These are phyloP conservation scores for Mucor racemosus DNA, from an alignment of 371 early-diverging fungal species.

Conservation along the genomic window DNA sequence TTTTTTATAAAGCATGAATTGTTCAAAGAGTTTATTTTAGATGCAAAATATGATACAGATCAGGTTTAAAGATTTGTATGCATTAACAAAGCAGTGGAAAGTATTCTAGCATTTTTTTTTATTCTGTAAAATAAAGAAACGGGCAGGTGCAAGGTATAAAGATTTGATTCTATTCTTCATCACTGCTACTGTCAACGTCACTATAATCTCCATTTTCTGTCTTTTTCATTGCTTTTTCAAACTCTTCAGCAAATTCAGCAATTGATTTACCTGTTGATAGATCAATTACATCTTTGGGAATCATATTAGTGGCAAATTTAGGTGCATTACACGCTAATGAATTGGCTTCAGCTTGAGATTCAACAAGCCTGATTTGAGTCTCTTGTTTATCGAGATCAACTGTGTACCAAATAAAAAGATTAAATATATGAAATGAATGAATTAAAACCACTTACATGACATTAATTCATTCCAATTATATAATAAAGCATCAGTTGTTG, in stretches of 20 bases:
- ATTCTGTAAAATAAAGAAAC: neutral
- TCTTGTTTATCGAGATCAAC: constrained; percentile 29
- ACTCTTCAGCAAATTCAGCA: constrained; percentile 74
- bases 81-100: too few relatives aligned
- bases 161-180: constrained; percentile 7
- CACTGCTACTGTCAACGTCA: constrained; percentile 12
- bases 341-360: constrained; percentile 57
- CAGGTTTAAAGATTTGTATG: too few relatives aligned
- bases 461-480: constrained; percentile 83
- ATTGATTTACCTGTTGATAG: constrained; percentile 74
- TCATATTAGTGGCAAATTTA: constrained; percentile 66
- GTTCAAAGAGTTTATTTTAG: too few relatives aligned
- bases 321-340: constrained; percentile 49
- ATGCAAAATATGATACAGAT: too few relatives aligned
- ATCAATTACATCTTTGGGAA: constrained; percentile 80
- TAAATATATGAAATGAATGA: neutral
- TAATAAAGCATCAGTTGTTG: constrained; percentile 78
- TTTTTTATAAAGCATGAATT: too few relatives aligned
- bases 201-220: constrained; percentile 18
- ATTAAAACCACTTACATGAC: constrained; percentile 33
- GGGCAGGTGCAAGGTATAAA: too few relatives aligned
- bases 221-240: constrained; percentile 54
- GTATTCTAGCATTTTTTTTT: too few relatives aligned
- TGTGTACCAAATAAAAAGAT: neutral
- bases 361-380: constrained; percentile 54